Base-by-base conservation (phyloP, 2,329 filamentous ascomycete species). In the Chaetothyriales sp. region DNA sequence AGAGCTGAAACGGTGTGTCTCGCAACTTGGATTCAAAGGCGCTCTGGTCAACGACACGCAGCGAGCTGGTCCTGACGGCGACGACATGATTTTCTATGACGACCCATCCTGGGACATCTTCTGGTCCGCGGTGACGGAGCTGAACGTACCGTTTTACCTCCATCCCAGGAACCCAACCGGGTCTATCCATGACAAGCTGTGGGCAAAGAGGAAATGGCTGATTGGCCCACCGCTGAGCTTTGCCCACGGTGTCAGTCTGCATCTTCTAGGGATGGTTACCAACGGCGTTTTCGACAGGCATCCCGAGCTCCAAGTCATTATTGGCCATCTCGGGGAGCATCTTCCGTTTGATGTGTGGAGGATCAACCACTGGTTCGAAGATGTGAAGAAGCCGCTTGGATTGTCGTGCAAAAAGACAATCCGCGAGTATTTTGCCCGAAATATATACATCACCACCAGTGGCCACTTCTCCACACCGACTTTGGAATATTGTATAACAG, bases 21-120 rank as follows among this genome's bases (percentile, higher is more conserved):
- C 67, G 1, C 64, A 80, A 54, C 62, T 71, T 19, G 78, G 79
- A n/a, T 83, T 83, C 68, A 74, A 78, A 54, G 80, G 81, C 2
- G 78, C 73, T 2, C 66, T 84, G 4, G 72, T 84, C 46, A 81
- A 81, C 60, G 77, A 82, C 61, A 77, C 73, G 1, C 81, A 84
- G 61, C 74, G 76, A 25, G 71, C 77, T 15, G 78, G 78, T 2
- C 51, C 67, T 0, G 76, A 81, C 52, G 79, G 78, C 40, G 77
- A 81, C 51, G 73, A 74, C 20, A 76, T 80, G 69, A 68, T 83
- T 62, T 83, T 82, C 67, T 84, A 83, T 66, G 81, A 84, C 60
- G 68, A 72, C 7, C 70, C 74, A 0, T 73, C 77, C 54, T 85
- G 75, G 71, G 77, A 81, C 57, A 63, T 73, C 19, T 63, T 63